Evolutionary conservation across 2,329 filamentous ascomycete species (phyloP).

Genomic region (Botrytis sinoallii): DNA sequence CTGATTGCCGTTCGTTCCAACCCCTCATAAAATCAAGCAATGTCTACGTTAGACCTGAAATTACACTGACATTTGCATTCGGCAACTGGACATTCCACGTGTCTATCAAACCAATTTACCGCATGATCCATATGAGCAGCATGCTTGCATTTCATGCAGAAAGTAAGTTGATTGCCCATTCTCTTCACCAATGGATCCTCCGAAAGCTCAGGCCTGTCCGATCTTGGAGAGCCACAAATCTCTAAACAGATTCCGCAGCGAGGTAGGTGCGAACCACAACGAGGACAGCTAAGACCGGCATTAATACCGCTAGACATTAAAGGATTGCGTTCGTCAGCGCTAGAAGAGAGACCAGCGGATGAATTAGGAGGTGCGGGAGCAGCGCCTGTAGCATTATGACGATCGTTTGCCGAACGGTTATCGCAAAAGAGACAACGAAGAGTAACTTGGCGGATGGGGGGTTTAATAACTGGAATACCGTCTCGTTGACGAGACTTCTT

Average conservation of each 20-base stretch:
- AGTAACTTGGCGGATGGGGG: conserved; percentile 66
- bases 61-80: conserved; percentile 63
- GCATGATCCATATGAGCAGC: conserved; percentile 66
- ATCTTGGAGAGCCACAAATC: conserved; percentile 61
- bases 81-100: conserved; percentile 65
- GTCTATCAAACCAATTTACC: conserved; percentile 62
- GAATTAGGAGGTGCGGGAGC: conserved; percentile 17
- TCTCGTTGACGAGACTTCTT: conserved; percentile 61
- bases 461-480: conserved; percentile 60
- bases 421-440: conserved; percentile 77
- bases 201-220: conserved; percentile 53
- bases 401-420: conserved; percentile 50
- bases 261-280: conserved; percentile 63
- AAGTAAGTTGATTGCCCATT: conserved; percentile 60
- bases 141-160: conserved; percentile 66
- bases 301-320: conserved; percentile 56
- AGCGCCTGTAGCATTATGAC: conserved; percentile 28
- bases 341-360: conserved; percentile 25
- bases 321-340: conserved; percentile 46
- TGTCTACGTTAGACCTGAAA: conserved; percentile 19
- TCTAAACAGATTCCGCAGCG: conserved; percentile 67
- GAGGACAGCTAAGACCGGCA: conserved; percentile 62
- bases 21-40: conserved; percentile 1
- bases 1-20: background rate
- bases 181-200: conserved; percentile 47